These are phyloP conservation scores for Phalaenopsis equestris DNA, from an alignment of 106 monocot genomes.

Conservation along the genomic window DNA sequence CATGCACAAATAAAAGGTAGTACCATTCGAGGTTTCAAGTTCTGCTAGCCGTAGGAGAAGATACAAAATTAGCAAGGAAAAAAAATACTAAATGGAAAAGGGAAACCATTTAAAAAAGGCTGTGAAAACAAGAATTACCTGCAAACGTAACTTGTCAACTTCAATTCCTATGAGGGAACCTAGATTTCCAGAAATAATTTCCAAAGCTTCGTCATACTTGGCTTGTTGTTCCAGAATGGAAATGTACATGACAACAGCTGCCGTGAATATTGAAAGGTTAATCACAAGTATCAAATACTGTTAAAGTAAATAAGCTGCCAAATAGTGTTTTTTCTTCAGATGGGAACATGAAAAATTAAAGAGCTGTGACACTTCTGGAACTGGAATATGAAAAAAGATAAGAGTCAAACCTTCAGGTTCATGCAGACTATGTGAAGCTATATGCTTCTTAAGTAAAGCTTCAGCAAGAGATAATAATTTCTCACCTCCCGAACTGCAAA, in stretches of 20 bases:
- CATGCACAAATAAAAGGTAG: not conserved
- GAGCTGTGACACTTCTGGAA: not conserved
- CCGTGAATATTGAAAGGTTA: not conserved
- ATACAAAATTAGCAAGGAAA: not conserved
- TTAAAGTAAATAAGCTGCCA: not conserved
- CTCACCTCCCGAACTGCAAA: constrained; percentile 52
- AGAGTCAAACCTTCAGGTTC: constrained; percentile 86
- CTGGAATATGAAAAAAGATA: not conserved
- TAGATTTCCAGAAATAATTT: constrained; percentile 66
- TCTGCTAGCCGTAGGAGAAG: not conserved
- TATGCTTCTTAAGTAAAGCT: constrained; percentile 85
- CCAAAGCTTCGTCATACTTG: constrained; percentile 76
- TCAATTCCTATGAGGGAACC: constrained; percentile 80
- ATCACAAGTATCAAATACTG: not conserved
- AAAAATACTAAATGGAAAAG: not conserved
- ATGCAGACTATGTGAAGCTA: constrained; percentile 66
- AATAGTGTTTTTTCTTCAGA: not conserved
- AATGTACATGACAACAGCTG: constrained; percentile 83
- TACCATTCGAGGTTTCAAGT: not conserved
- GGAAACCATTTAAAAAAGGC: not conserved
- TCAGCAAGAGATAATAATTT: constrained; percentile 80
- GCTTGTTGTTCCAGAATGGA: constrained; percentile 92
- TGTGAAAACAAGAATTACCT: constrained; percentile 54
- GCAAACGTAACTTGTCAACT: constrained; percentile 88
- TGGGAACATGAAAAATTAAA: not conserved